Conservation (phyloP, 2,329 filamentous ascomycete species). For the Thyridium curvatum region DNA sequence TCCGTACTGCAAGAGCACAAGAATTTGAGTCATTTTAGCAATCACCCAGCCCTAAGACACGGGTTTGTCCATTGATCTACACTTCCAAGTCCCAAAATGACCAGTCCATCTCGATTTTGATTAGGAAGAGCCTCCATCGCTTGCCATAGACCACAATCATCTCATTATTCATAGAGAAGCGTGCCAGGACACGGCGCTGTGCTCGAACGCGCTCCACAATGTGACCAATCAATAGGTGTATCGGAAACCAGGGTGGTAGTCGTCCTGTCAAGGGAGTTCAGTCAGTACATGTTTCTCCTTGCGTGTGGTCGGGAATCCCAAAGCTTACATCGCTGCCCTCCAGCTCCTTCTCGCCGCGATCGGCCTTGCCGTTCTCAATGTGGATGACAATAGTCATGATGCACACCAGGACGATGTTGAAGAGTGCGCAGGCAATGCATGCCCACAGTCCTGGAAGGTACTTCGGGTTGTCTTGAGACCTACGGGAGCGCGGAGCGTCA, state of each 20-base stretch:
- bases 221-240: conserved; percentile 25
- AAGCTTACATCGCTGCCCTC: conserved; percentile 42
- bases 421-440: conserved; percentile 42
- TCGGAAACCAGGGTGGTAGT: conserved; percentile 31
- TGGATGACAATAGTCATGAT: conserved; percentile 33
- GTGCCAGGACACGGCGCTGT: neutral
- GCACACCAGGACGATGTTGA: conserved; percentile 39
- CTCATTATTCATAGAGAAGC: neutral
- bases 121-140: neutral
- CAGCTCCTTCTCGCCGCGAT: conserved; percentile 45
- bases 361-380: conserved; percentile 40
- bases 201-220: neutral
- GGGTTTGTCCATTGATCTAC: neutral
- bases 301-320: too few species aligned
- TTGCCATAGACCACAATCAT: neutral
- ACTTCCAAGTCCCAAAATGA: neutral
- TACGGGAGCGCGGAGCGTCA: neutral
- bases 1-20: too few species aligned
- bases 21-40: too few species aligned
- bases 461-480: conserved; percentile 39
- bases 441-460: conserved; percentile 51
- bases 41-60: too few species aligned
- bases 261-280: conserved; percentile 17
- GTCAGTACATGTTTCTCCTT: conserved; percentile 5
- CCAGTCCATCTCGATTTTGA: neutral